Percentiles rank a stretch among this genome's conserved stretches.
These are phyloP conservation scores for Ceratobasidium sp. DNA, from an alignment of 1,284 basidiomycete genomes.

Conservation along the genomic window DNA sequence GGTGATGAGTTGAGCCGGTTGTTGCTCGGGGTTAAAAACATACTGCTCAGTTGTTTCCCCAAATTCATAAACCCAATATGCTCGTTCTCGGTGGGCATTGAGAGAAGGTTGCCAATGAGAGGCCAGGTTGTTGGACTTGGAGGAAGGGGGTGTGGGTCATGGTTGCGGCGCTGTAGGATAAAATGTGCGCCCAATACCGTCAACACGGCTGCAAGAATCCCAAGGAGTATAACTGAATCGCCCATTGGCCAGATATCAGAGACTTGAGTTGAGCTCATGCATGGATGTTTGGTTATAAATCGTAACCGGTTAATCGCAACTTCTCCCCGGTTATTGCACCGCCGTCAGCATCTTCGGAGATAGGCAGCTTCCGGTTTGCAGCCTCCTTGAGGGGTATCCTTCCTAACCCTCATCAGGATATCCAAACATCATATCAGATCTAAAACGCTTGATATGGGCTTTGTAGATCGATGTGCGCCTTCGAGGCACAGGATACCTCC, in stretches of 20 bases:
- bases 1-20: background rate
- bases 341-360: too few species aligned
- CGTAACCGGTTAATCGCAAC: background rate
- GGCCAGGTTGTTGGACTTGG: constrained; percentile 6
- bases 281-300: background rate
- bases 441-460: too few species aligned
- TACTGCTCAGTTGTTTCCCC: constrained; percentile 5
- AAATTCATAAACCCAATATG: constrained; percentile 20
- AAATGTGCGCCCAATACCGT: background rate
- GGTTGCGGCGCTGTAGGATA: background rate
- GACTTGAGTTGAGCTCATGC: too few species aligned
- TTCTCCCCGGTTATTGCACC: background rate
- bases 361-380: too few species aligned
- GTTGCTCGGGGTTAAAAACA: background rate
- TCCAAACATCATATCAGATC: too few species aligned
- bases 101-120: background rate
- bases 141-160: background rate
- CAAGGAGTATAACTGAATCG: background rate
- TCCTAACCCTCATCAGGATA: too few species aligned
- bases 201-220: background rate
- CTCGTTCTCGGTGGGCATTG: constrained; percentile 4
- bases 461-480: too few species aligned
- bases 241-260: background rate
- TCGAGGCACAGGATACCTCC: too few species aligned
- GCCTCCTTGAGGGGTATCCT: too few species aligned